A percentile compares a stretch with the other conserved stretches of the same genome.
These are phyloP conservation scores for Pseudopediastrum boryanum DNA, from an alignment of 139 green algal species.

Conservation along the genomic window DNA sequence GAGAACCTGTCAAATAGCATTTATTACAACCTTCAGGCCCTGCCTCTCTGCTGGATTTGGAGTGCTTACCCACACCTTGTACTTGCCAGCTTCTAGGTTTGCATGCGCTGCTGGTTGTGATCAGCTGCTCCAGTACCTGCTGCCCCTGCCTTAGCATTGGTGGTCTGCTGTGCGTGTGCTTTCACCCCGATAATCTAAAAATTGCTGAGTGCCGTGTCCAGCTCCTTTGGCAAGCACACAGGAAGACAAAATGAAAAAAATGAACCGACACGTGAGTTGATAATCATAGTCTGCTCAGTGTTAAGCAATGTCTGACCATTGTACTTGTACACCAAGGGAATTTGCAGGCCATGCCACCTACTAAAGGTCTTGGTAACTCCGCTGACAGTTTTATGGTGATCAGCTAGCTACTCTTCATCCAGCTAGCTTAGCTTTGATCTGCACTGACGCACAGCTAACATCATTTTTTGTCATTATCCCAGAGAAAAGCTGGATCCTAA, in stretches of 20 bases:
- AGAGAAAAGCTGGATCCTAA: no score
- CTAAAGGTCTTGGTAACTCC: no score
- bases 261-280: background rate
- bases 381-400: no score
- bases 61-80: constrained; percentile 47
- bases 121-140: constrained; percentile 41
- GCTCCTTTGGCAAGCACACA: constrained; percentile 38
- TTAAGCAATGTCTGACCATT: background rate
- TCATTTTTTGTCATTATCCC: no score
- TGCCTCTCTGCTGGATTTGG: background rate
- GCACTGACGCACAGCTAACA: no score
- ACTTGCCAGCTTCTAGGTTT: constrained; percentile 46
- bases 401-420: no score
- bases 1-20: no score
- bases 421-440: no score
- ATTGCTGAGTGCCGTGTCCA: constrained; percentile 74
- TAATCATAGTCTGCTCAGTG: no score
- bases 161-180: constrained; percentile 11
- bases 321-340: no score
- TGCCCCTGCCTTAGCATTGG: background rate
- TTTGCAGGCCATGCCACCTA: no score
- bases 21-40: no score
- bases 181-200: constrained; percentile 74
- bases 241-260: background rate
- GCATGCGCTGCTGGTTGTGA: constrained; percentile 34